Evolutionary conservation across 352 stramenopile genomes (phyloP).

Genomic region (Phytophthora sp.): DNA sequence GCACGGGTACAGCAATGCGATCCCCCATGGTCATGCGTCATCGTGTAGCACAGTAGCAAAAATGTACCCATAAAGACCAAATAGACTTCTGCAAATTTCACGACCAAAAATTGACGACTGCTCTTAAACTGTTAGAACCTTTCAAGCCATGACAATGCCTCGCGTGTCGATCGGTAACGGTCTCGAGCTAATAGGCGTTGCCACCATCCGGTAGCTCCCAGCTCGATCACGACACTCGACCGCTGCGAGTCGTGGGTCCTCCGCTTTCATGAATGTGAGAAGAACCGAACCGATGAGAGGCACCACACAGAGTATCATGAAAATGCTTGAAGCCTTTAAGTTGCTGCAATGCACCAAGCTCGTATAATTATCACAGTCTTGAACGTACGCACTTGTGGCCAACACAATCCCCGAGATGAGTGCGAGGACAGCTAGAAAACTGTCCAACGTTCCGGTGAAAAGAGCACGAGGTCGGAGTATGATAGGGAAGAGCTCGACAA

Average conservation of each 20-base stretch:
- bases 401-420: conserved; percentile 39
- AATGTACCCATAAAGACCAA: background rate
- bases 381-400: conserved; percentile 31
- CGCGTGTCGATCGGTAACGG: conserved; percentile 20
- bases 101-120: background rate
- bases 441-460: conserved; percentile 39
- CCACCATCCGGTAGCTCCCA: conserved; percentile 34
- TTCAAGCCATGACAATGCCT: conserved; percentile 21
- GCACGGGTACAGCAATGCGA: conserved; percentile 18
- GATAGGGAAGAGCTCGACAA: conserved; percentile 43
- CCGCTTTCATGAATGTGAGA: conserved; percentile 39
- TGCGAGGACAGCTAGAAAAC: conserved; percentile 32
- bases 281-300: conserved; percentile 40
- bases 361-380: conserved; percentile 41
- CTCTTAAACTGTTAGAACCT: background rate
- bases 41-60: conserved; percentile 23
- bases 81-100: background rate
- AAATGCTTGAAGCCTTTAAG: conserved; percentile 41
- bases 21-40: conserved; percentile 13
- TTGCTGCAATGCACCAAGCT: conserved; percentile 47
- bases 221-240: conserved; percentile 31
- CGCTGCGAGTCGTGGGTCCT: conserved; percentile 9
- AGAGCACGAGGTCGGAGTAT: conserved; percentile 32
- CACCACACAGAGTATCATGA: conserved; percentile 41
- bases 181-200: conserved; percentile 18